Conservation (phyloP, 2,329 filamentous ascomycete species). For the Hymenoscyphus linearis region DNA sequence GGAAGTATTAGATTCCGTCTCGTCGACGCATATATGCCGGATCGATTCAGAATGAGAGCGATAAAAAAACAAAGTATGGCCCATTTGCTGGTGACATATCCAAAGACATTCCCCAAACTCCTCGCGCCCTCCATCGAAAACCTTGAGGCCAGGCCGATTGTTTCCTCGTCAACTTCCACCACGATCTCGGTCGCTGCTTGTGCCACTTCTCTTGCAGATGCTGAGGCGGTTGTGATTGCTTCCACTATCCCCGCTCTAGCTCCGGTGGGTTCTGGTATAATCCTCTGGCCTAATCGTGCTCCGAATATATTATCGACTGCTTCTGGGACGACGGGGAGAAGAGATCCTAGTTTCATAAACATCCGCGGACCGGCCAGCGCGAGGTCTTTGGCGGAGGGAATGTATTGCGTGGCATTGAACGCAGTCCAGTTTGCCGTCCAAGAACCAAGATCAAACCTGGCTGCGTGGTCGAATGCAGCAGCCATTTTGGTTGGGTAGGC, state of each 20-base stretch:
- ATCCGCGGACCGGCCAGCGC: slow-evolving; percentile 66
- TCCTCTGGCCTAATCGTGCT: slow-evolving; percentile 49
- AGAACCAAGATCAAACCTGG: slow-evolving; percentile 42
- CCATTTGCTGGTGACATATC: slow-evolving; percentile 89
- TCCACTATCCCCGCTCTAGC: slow-evolving; percentile 39
- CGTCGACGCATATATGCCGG: slow-evolving; percentile 88
- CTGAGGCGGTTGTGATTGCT: slow-evolving; percentile 36
- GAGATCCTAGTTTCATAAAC: slow-evolving; percentile 61
- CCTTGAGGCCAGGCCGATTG: slow-evolving; percentile 38
- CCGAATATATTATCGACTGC: slow-evolving; percentile 49
- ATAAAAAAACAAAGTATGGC: slow-evolving; percentile 81
- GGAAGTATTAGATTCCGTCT: slow-evolving; percentile 71
- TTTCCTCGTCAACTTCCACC: slow-evolving; percentile 38
- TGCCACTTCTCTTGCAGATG: slow-evolving; percentile 30
- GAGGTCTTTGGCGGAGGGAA: slow-evolving; percentile 63
- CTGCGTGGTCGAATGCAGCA: slow-evolving; percentile 20
- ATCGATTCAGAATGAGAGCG: slow-evolving; percentile 83
- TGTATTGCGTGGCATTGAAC: slow-evolving; percentile 50
- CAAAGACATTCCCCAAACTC: slow-evolving; percentile 80
- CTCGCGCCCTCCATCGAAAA: slow-evolving; percentile 56
- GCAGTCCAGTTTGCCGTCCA: slow-evolving; percentile 46
- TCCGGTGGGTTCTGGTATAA: slow-evolving; percentile 54
- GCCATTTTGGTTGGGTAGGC: slow-evolving; percentile 20
- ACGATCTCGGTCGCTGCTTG: slow-evolving; percentile 25
- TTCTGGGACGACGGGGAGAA: slow-evolving; percentile 54